These are phyloP conservation scores for Aspergillus ochraceus DNA, from an alignment of 2,329 filamentous ascomycete genomes.

Conservation along the genomic window DNA sequence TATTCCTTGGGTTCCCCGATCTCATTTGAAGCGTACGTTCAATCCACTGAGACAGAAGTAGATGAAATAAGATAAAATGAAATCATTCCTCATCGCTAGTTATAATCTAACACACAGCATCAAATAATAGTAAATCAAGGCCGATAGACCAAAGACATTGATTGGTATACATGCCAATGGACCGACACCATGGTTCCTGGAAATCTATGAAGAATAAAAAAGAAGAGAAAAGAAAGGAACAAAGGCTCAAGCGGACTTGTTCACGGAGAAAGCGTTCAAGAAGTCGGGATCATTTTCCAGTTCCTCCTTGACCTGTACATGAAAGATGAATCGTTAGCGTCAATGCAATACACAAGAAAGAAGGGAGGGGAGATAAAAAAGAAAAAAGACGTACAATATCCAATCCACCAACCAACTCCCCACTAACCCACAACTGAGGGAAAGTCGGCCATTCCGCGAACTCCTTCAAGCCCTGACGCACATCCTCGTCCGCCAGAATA, in stretches of 20 bases:
- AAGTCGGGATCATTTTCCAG: conserved; percentile 81
- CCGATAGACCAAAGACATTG: background rate
- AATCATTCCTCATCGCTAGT: conserved; percentile 2
- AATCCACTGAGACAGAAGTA: background rate
- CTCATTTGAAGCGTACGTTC: background rate
- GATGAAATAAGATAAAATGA: conserved; percentile 5
- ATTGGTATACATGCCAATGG: background rate
- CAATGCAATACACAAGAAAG: background rate
- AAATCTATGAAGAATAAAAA: background rate
- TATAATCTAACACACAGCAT: conserved; percentile 4
- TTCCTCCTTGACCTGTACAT: conserved; percentile 82
- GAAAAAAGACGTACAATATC: conserved; percentile 76
- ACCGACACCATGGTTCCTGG: background rate
- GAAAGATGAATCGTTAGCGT: conserved; percentile 13
- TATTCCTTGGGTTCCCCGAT: background rate
- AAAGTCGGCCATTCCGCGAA: conserved; percentile 99
- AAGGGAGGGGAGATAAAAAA: background rate
- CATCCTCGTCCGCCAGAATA: conserved; percentile 95
- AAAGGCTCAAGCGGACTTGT: conserved; percentile 27
- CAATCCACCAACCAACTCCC: conserved; percentile 86
- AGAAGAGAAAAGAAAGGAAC: background rate
- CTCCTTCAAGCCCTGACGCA: conserved; percentile 92
- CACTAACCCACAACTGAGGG: conserved; percentile 88
- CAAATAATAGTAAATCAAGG: background rate
- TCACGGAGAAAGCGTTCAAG: conserved; percentile 68